A percentile compares a stretch with the other conserved stretches of the same genome.
These are phyloP conservation scores for Echium plantagineum DNA, from an alignment of 257 asterid genomes.

Conservation along the genomic window DNA sequence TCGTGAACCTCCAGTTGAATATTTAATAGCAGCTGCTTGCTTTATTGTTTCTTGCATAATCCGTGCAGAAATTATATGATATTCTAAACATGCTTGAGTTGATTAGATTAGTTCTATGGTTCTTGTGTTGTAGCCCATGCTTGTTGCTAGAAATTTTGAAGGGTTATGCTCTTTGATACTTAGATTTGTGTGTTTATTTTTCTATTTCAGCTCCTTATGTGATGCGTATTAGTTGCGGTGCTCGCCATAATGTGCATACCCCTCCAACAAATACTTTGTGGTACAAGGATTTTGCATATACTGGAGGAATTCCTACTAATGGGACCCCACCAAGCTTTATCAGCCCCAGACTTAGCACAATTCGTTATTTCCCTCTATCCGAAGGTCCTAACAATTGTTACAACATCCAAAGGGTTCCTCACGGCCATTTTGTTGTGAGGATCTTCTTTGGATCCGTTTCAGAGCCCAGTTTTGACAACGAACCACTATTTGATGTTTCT, in stretches of 20 bases:
- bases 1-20: too few species aligned
- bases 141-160: too few species aligned
- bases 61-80: too few species aligned
- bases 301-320: conserved; percentile 77
- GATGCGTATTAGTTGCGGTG: conserved; percentile 92
- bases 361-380: conserved; percentile 75
- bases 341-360: conserved; percentile 53
- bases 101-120: background rate
- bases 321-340: conserved; percentile 66
- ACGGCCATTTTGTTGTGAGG: conserved; percentile 69
- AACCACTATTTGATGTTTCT: conserved; percentile 83
- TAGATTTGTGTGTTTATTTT: background rate
- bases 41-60: background rate
- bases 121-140: background rate
- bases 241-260: conserved; percentile 58
- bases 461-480: conserved; percentile 72
- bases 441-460: conserved; percentile 62
- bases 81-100: background rate
- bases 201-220: conserved; percentile 69
- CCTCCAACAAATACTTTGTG: conserved; percentile 68
- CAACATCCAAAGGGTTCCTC: conserved; percentile 75
- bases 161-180: too few species aligned
- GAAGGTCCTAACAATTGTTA: conserved; percentile 96
- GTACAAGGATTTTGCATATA: conserved; percentile 87
- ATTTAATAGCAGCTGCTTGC: background rate